Evolutionary conservation across 2,329 filamentous ascomycete genomes (phyloP).

Genomic region (Chrysosporium queenslandicum): DNA sequence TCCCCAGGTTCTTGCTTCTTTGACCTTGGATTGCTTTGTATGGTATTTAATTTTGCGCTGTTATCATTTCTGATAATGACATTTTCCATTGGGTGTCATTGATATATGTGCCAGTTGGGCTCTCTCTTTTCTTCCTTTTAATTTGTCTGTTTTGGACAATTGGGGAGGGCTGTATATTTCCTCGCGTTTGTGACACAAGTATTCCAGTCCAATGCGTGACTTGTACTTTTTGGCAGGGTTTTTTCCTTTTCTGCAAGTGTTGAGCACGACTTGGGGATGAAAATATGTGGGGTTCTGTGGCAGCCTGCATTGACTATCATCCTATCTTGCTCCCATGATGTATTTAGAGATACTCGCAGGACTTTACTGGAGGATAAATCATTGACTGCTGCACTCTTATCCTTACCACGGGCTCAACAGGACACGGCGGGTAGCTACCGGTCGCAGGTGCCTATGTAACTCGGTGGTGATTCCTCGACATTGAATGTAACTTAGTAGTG

Average conservation of each 20-base stretch:
- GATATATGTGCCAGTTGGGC: neutral
- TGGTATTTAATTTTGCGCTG: constrained; percentile 1
- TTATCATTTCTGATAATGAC: neutral
- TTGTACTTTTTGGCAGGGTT: neutral
- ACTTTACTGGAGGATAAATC: neutral
- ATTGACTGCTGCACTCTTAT: neutral
- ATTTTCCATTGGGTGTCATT: neutral
- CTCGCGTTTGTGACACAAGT: neutral
- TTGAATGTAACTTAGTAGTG: neutral
- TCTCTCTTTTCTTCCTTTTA: neutral
- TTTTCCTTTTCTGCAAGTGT: neutral
- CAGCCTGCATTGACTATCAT: neutral
- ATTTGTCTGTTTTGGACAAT: too few species aligned
- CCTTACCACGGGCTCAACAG: neutral
- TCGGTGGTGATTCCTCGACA: neutral
- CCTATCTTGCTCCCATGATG: constrained; percentile 1
- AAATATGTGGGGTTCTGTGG: neutral
- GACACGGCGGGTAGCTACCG: neutral
- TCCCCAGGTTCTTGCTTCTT: neutral
- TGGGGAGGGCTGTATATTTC: constrained; percentile 1
- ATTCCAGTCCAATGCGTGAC: constrained; percentile 1
- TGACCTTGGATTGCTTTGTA: neutral
- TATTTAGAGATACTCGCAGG: neutral
- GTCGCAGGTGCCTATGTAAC: neutral
- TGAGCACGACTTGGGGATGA: neutral